Evolutionary conservation across 2,329 filamentous ascomycete genomes (phyloP).

Genomic region (Xenosphaeropsis pyriputrescens): DNA sequence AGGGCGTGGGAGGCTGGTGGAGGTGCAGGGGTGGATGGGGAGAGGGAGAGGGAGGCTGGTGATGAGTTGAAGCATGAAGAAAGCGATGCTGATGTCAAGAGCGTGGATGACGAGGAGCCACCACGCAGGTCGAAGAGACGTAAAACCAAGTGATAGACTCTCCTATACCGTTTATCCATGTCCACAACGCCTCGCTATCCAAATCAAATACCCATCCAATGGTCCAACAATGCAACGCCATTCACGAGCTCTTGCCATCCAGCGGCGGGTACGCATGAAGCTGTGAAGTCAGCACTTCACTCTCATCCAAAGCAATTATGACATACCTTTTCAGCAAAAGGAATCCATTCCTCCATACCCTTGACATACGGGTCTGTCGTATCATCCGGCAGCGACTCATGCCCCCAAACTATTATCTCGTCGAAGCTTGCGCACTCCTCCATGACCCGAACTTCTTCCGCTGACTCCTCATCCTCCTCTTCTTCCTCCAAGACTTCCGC

Average conservation of each 20-base stretch:
- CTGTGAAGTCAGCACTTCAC: too few species aligned
- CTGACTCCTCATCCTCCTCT: conserved; percentile 28
- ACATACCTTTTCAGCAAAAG: conserved; percentile 50
- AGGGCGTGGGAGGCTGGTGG: conserved; percentile 50
- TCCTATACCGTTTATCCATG: conserved; percentile 3
- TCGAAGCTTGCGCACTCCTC: conserved; percentile 56
- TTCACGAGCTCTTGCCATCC: too few species aligned
- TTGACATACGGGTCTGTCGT: conserved; percentile 56
- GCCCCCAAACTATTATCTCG: conserved; percentile 69
- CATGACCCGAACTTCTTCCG: conserved; percentile 37
- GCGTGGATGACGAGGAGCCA: neutral
- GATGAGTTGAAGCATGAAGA: conserved; percentile 16
- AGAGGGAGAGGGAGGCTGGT: conserved; percentile 45
- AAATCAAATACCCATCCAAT: neutral
- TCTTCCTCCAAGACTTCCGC: conserved; percentile 26
- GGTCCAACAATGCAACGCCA: neutral
- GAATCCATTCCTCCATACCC: conserved; percentile 68
- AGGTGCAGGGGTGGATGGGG: conserved; percentile 62
- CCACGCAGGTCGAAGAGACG: neutral
- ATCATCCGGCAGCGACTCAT: conserved; percentile 51
- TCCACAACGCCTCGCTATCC: neutral
- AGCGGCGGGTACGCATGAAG: too few species aligned
- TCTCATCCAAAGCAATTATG: neutral
- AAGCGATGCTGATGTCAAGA: neutral
- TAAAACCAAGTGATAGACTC: conserved; percentile 3